These are phyloP conservation scores for Gossypium ekmanianum DNA, from an alignment of 345 rosid species.

Conservation along the genomic window DNA sequence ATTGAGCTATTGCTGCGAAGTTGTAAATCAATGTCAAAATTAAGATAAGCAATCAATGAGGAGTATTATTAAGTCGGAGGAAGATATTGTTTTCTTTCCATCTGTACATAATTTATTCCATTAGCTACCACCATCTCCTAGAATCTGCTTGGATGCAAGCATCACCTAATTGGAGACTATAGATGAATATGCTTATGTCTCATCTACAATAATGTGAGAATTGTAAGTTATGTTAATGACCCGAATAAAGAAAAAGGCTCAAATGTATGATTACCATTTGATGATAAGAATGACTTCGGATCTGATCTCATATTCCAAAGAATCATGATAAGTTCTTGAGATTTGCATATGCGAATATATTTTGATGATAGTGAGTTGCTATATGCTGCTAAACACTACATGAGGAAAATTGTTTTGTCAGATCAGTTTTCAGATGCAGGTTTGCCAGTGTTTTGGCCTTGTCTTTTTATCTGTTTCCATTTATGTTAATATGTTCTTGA, in stretches of 20 bases:
- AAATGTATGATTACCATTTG: background rate
- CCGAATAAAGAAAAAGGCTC: background rate
- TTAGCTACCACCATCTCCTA: background rate
- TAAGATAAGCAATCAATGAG: background rate
- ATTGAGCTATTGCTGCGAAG: background rate
- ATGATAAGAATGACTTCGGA: background rate
- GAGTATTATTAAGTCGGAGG: background rate
- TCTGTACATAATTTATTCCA: background rate
- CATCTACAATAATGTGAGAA: background rate
- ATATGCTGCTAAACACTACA: background rate
- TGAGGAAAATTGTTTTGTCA: background rate
- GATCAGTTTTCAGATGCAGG: background rate
- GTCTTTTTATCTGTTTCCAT: background rate
- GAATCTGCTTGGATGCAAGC: background rate
- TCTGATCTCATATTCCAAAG: background rate
- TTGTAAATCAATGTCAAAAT: background rate
- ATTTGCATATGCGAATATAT: background rate
- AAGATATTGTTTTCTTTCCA: background rate
- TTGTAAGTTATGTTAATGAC: background rate
- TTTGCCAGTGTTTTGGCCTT: background rate
- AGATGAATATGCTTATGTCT: background rate
- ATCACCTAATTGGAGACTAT: background rate
- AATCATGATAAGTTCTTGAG: background rate
- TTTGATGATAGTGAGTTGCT: background rate
- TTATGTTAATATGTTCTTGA: background rate